Evolutionary conservation across 179 eudicot species (phyloP), one percentile per base, ranked within the genome.

Genomic region (Amaranthus tricolor): DNA sequence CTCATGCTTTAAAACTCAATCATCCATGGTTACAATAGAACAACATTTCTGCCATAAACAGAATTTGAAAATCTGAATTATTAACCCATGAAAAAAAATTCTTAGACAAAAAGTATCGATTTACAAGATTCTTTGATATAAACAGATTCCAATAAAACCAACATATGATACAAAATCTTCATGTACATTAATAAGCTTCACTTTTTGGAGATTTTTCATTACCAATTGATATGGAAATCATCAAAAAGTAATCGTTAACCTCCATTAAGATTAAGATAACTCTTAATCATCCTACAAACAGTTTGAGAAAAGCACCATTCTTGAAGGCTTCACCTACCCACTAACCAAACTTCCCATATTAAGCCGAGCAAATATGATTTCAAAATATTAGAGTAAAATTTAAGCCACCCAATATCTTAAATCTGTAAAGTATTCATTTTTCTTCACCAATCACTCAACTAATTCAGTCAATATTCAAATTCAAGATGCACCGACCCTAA

Each of bases 31-130:
- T 44, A 70, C 24, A 19, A 40, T 21, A 57, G 12, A 40, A 12
- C 19, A 15, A 54, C 78, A 76, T 76, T n/a, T 51, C 80, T 76
- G 77, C 50, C 43, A 31, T n/a, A 6, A 49, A 51, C 55, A 51
- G 60, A 11, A 45, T 43, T 9, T 20, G 63, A 47, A 43, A 54
- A 10, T 13, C 49, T 9, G 14, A 62, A 56, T 43, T 2, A 14
- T 19, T n/a, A 20, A 14, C 43, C 20, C 9, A 69, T 52, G 1
- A 43, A 40, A 13, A 49, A 19, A 13, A 48, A 16, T 9, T 13
- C 5, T 9, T 43, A 31, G 6, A 58, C 15, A 57, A 16, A 17
- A 4, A 16, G 5, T 10, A 24, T 62, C n/a, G 1, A 49, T 19
- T 12, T 6, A 4, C 7, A 6, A 9, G 45, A 6, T 24, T n/a